Base-by-base conservation (phyloP, 2,329 filamentous ascomycete genomes). In the Scedosporium apiospermum region DNA sequence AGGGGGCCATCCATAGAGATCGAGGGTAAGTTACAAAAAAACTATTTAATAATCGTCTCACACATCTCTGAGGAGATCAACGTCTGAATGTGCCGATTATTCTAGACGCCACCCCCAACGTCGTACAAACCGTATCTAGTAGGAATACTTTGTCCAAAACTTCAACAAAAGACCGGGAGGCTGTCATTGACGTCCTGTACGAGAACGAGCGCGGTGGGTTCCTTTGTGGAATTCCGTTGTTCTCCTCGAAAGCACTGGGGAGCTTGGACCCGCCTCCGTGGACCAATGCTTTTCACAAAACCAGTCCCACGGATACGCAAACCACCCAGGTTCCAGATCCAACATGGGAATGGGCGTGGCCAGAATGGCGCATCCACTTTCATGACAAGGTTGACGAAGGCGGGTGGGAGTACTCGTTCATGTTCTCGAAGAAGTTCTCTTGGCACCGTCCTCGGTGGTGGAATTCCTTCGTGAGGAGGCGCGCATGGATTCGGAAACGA, bases 371-470 rank as follows among this genome's bases (percentile, higher is more conserved):
- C 30, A 70, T 88, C 67, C 82, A 84, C 64, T 78, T 91, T 82
- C 91, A 93, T 78, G 84, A 88, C 2, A 88, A 89, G 64, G 86
- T 90, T 10, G 95, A 98, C 69, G 88, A 93, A 65, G 90, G 93
- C 65, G 95, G 95, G 3, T 99, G 95, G 95, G 89, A 96, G 72
- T 99, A 99, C 75, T 95, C 91, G 16, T 92, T 97, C 72, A 88
- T 90, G 67, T 99, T 98, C 71, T 79, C 80, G 66, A 85, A 82
- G 64, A 79, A 76, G 51, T 91, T 89, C 67, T 85, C 86, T 2
- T 99, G 95, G 95, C 95, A 99, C 73, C 88, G 88, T 3, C 89
- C 90, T 18, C 88, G 86, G 27, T 98, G 93, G 93, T 96, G 91
- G 75, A 93, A 93, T 72, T 96, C 91, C 1, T 99, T 93, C 71